Evolutionary conservation across 2,329 filamentous ascomycete genomes (phyloP).

Genomic region (Cladophialophora psammophila): DNA sequence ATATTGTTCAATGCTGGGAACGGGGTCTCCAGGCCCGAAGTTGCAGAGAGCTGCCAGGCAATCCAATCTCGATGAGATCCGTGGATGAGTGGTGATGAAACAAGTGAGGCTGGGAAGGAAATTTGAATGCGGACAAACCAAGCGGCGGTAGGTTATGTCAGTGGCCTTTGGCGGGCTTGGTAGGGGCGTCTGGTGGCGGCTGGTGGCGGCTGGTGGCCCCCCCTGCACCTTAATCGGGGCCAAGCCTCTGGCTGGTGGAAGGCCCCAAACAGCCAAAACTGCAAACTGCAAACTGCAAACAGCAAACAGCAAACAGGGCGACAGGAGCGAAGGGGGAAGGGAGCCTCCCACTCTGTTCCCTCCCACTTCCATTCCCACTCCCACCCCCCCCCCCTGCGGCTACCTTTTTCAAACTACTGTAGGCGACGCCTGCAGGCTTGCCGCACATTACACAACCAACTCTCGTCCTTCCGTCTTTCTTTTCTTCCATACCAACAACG

Average conservation of each 20-base stretch:
- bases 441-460: slow-evolving; percentile 14
- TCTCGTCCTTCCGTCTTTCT: slow-evolving; percentile 11
- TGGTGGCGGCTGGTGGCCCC: slow-evolving; percentile 2
- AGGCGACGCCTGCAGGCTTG: slow-evolving; percentile 21
- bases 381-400: neutral
- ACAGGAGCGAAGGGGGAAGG: slow-evolving; percentile 7
- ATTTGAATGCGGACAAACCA: slow-evolving; percentile 9
- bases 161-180: neutral
- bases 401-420: slow-evolving; percentile 20
- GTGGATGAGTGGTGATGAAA: slow-evolving; percentile 20
- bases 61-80: slow-evolving; percentile 11
- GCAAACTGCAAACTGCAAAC: too few relatives aligned
- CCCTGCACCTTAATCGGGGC: slow-evolving; percentile 11
- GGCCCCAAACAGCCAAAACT: too few relatives aligned
- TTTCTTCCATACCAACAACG: slow-evolving; percentile 24
- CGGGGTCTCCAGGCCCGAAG: neutral
- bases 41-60: neutral
- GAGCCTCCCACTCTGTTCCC: slow-evolving; percentile 24
- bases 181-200: neutral
- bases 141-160: slow-evolving; percentile 14
- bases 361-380: slow-evolving; percentile 8
- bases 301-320: too few relatives aligned
- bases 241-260: slow-evolving; percentile 12
- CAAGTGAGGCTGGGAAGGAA: slow-evolving; percentile 24
- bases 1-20: neutral